These are phyloP conservation scores for Fraxinus cuspidata DNA, from an alignment of 257 asterid genomes.

Conservation along the genomic window DNA sequence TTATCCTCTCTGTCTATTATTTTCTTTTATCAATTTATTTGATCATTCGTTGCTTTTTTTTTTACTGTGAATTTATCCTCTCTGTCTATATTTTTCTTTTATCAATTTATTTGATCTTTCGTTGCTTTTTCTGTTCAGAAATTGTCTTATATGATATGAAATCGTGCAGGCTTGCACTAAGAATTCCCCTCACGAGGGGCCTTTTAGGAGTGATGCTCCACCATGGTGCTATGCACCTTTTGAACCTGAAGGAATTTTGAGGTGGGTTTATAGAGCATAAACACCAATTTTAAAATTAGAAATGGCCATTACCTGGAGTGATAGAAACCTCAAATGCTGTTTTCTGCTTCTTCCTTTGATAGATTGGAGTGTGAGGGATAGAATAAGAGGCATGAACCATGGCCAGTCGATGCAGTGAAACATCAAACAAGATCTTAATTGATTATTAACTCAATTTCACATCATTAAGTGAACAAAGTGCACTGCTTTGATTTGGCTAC, in stretches of 20 bases:
- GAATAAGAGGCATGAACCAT: neutral
- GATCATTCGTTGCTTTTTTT: neutral
- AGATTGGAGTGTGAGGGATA: neutral
- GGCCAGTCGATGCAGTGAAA: neutral
- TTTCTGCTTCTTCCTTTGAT: neutral
- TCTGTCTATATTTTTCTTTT: neutral
- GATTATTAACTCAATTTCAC: neutral
- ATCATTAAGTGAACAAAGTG: neutral
- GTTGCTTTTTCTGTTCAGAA: neutral
- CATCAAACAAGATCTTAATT: neutral
- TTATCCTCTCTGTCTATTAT: neutral
- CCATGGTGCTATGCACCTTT: constrained; percentile 76
- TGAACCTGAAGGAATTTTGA: constrained; percentile 82
- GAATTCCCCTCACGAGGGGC: constrained; percentile 63
- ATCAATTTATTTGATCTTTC: neutral
- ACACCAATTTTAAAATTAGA: neutral
- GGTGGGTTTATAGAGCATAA: constrained; percentile 36
- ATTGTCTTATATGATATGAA: constrained; percentile 13
- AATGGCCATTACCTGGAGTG: neutral
- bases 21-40: neutral
- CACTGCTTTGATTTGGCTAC: neutral
- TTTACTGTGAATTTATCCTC: neutral
- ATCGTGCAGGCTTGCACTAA: constrained; percentile 61
- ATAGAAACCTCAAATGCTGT: neutral
- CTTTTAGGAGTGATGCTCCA: constrained; percentile 65